Evolutionary conservation across 176 grass and related monocot genomes (phyloP).

Genomic region (Otatea glauca): DNA sequence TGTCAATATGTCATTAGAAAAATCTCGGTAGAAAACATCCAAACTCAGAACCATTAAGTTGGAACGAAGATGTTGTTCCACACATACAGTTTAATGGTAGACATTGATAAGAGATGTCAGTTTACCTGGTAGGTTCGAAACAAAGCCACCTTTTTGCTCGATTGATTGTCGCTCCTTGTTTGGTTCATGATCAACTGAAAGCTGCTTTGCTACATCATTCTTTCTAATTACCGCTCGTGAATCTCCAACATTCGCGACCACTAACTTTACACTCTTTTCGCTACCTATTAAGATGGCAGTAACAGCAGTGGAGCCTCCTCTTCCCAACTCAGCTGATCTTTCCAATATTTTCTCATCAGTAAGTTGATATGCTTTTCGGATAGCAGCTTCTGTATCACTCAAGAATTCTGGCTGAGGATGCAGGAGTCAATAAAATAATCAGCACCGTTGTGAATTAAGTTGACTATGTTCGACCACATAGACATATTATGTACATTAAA

Average conservation of each 20-base stretch:
- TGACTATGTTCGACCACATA: neutral
- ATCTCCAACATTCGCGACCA: conserved; percentile 95
- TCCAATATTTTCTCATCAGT: conserved; percentile 92
- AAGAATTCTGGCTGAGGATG: conserved; percentile 83
- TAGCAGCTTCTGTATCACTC: conserved; percentile 67
- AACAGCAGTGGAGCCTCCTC: conserved; percentile 94
- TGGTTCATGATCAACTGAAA: conserved; percentile 92
- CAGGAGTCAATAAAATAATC: conserved; percentile 39
- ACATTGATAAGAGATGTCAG: conserved; percentile 8
- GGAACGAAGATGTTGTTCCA: conserved; percentile 21
- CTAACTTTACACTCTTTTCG: conserved; percentile 61
- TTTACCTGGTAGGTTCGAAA: conserved; percentile 91
- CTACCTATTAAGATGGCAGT: conserved; percentile 84
- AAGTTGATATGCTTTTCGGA: conserved; percentile 80
- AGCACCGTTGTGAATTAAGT: conserved; percentile 28
- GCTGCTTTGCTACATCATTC: conserved; percentile 75
- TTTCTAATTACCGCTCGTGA: conserved; percentile 85
- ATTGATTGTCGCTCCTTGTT: conserved; percentile 64
- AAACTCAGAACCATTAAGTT: neutral
- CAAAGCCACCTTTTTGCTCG: conserved; percentile 88
- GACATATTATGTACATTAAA: conserved; percentile 15
- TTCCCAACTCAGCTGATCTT: conserved; percentile 72
- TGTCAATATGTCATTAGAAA: neutral
- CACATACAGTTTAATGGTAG: neutral
- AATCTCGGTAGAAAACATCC: neutral